Conservation (phyloP, 306 rosid species). For the Rosa persica region DNA sequence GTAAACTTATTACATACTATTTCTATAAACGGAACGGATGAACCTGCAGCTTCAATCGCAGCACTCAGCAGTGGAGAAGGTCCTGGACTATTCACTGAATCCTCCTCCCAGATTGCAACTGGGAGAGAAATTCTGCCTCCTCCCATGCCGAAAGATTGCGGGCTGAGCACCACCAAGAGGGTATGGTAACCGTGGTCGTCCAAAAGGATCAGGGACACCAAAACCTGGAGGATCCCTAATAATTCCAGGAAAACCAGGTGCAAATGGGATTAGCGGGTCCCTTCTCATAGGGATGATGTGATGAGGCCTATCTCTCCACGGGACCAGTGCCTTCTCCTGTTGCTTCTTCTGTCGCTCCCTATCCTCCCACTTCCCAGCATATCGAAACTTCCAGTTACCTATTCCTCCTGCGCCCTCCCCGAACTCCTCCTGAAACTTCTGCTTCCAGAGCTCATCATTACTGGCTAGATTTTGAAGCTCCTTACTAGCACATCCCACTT, state of each 20-base stretch:
- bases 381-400: constrained; percentile 41
- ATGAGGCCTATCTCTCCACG: background rate
- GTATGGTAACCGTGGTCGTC: constrained; percentile 14
- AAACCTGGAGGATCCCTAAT: constrained; percentile 45
- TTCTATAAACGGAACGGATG: background rate
- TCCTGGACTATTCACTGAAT: constrained; percentile 15
- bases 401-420: background rate
- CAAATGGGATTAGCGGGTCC: constrained; percentile 22
- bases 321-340: too few species aligned
- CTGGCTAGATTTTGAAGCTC: constrained; percentile 50
- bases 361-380: constrained; percentile 26
- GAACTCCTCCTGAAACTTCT: constrained; percentile 53
- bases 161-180: constrained; percentile 3
- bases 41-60: constrained; percentile 14
- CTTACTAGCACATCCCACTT: constrained; percentile 45
- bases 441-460: constrained; percentile 61
- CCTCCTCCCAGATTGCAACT: constrained; percentile 28
- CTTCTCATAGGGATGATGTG: background rate
- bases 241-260: constrained; percentile 25
- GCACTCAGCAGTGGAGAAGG: background rate
- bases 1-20: background rate
- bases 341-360: constrained; percentile 31
- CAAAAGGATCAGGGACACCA: constrained; percentile 17
- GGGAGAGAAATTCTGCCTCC: constrained; percentile 31
- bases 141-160: background rate